Evolutionary conservation across 2,329 filamentous ascomycete genomes (phyloP).

Genomic region (Septoria linicola): DNA sequence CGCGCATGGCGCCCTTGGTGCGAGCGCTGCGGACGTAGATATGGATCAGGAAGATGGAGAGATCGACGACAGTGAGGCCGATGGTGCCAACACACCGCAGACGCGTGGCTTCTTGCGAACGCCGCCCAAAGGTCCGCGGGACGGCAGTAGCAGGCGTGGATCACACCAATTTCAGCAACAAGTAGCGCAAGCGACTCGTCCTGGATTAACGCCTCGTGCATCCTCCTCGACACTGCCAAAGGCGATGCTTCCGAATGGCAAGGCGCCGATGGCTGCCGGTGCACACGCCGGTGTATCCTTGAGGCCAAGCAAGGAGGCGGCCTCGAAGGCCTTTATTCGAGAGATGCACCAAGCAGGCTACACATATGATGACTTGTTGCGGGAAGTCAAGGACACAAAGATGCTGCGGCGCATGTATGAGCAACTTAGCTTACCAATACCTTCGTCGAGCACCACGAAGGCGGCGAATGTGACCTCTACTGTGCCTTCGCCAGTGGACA

Average conservation of each 20-base stretch:
- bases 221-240: neutral
- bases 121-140: conserved; percentile 33
- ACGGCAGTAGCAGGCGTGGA: conserved; percentile 13
- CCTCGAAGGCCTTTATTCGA: conserved; percentile 32
- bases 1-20: neutral
- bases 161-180: conserved; percentile 17
- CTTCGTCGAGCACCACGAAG: conserved; percentile 5
- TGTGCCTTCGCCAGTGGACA: neutral
- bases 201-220: conserved; percentile 5
- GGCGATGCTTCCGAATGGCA: conserved; percentile 4
- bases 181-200: conserved; percentile 6
- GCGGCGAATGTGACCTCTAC: conserved; percentile 2
- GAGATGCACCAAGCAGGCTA: conserved; percentile 59
- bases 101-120: conserved; percentile 30
- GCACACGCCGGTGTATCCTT: neutral
- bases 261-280: conserved; percentile 7
- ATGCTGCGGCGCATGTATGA: conserved; percentile 65
- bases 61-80: conserved; percentile 66
- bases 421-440: conserved; percentile 56
- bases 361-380: conserved; percentile 69
- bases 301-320: conserved; percentile 17
- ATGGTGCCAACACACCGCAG: conserved; percentile 10
- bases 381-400: conserved; percentile 67
- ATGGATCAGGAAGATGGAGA: conserved; percentile 70
- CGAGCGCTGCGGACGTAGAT: conserved; percentile 30